Percentiles rank a stretch among this genome's conserved stretches.
phyloP scores from a whole-genome alignment of 2,329 filamentous ascomycete genomes.

The Ceratocystis colombiana region DNA sequence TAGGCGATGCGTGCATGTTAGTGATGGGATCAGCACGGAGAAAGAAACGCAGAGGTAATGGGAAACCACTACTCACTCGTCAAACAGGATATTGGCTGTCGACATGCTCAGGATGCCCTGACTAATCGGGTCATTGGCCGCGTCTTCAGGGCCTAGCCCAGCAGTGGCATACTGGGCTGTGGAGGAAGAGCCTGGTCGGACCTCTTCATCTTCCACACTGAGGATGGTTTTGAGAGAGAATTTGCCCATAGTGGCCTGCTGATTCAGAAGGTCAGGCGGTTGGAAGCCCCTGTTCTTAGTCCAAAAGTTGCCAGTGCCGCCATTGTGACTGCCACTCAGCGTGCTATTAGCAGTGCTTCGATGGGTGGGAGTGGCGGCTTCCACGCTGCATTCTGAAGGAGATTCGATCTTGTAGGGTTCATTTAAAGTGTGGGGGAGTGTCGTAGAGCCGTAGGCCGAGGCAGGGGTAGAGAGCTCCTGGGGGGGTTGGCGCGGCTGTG shows the following conservation, averaged over 20 bases:
- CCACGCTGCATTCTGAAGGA: constrained; percentile 9
- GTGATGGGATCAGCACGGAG: not conserved
- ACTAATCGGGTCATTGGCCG: constrained; percentile 15
- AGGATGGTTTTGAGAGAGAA: constrained; percentile 33
- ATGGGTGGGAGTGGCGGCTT: not conserved
- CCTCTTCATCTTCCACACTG: constrained; percentile 26
- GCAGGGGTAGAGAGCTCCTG: constrained; percentile 12
- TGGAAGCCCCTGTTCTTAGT: constrained; percentile 29
- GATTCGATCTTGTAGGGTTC: constrained; percentile 18
- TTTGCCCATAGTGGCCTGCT: constrained; percentile 31
- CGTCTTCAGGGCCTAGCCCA: constrained; percentile 10
- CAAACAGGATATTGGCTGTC: constrained; percentile 15
- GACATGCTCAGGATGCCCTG: constrained; percentile 12
- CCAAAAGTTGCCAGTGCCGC: constrained; percentile 18
- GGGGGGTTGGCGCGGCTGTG: not conserved
- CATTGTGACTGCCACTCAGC: constrained; percentile 4
- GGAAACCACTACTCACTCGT: constrained; percentile 15
- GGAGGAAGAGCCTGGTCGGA: not conserved
- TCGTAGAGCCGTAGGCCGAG: not conserved
- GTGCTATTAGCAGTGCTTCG: constrained; percentile 18
- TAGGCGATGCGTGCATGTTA: constrained; percentile 20
- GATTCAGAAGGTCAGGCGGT: constrained; percentile 32
- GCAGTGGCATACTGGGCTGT: not conserved
- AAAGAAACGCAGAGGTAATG: not conserved
- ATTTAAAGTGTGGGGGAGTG: constrained; percentile 11